Base-by-base conservation (phyloP, 1,284 basidiomycete genomes). In the Volvariella surrecta region DNA sequence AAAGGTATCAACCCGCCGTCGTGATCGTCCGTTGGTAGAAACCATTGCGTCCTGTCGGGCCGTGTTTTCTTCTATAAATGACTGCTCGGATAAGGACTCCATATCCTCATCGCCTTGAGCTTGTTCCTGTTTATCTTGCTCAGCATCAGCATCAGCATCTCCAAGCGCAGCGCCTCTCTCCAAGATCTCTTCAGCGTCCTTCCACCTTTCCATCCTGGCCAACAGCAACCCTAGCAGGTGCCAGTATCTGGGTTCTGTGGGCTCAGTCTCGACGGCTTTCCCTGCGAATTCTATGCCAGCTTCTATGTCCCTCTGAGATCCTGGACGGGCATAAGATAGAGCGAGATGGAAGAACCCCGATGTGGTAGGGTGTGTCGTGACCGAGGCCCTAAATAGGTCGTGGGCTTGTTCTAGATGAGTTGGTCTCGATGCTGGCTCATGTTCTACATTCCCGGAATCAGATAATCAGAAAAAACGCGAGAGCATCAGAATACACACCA, bases 171-270 rank as follows among this genome's bases (percentile, higher is more conserved):
- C 54, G 49, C 66, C 58, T 68, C 76, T 45, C 66, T 93, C 89
- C 38, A 94, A 64, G 2, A 95, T 79, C 44, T 81, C 79, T 35
- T 71, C 68, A 0, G 94, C 93, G 4, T 81, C 84, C 24, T 67
- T 64, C 88, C 89, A 93, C 55, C 94, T 83, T 48, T 87, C 89
- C 24, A 73, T 70, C 3, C 88, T 84, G 0, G 84, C 82, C 8
- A 94, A 70, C 11, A 97, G 61, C 3, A 99, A 67, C 0, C 88
- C 89, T 0, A 98, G 73, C 13, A 98, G 72, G 61, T 98, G 95
- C 95, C 94, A 98, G 45, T 87, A 81, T 32, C 89, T 75, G 19
- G 89, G 71, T 52, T 89, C 83, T 18, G 65, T 66, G 0, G 85
- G 71, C 43, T 87, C 82, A 2, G 75, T 71, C 60, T 94, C 89